Evolutionary conservation across 106 monocot genomes (phyloP).

Genomic region (Vanilla planifolia): DNA sequence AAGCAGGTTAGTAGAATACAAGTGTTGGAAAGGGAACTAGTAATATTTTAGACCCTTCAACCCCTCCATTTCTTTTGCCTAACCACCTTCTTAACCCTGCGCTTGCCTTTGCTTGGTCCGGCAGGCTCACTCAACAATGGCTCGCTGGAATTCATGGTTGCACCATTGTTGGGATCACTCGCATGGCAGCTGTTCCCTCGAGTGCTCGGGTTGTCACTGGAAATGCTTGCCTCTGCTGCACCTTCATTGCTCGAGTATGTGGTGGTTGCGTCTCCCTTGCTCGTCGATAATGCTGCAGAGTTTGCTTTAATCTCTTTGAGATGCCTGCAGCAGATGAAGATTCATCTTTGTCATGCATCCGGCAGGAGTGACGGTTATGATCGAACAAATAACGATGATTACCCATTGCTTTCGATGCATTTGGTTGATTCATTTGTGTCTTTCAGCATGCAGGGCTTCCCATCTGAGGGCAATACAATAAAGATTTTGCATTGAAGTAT

Average conservation of each 20-base stretch:
- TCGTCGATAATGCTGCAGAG: background rate
- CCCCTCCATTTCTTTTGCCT: conserved; percentile 1
- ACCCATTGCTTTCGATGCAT: conserved; percentile 8
- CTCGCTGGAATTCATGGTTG: conserved; percentile 15
- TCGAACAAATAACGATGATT: background rate
- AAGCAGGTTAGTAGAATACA: conserved; percentile 2
- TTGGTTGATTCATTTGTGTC: conserved; percentile 4
- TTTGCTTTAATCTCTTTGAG: background rate
- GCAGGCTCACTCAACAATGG: conserved; percentile 13
- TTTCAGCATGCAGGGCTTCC: background rate
- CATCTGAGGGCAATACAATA: background rate
- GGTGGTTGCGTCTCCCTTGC: background rate
- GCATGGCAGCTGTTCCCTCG: background rate
- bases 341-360: background rate
- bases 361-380: background rate
- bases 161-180: conserved; percentile 8
- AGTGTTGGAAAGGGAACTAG: background rate
- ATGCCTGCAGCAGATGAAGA: background rate
- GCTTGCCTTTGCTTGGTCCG: background rate
- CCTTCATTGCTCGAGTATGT: conserved; percentile 4
- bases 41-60: background rate
- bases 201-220: background rate
- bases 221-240: background rate
- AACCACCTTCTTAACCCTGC: conserved; percentile 11
- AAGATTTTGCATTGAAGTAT: background rate